phyloP scores from a whole-genome alignment of 257 asterid species.

The Plantago elongata region DNA sequence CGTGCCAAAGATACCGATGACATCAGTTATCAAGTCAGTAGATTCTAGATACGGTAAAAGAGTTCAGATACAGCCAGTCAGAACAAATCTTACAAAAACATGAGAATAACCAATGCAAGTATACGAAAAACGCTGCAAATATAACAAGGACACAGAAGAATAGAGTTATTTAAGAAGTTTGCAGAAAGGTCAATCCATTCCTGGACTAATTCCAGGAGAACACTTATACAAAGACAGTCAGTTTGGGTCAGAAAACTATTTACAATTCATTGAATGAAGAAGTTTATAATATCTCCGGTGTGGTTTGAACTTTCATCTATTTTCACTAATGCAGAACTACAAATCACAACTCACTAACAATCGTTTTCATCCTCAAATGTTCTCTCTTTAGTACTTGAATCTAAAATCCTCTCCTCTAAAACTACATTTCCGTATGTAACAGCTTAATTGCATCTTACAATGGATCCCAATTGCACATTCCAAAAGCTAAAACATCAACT shows the following conservation, averaged over 20 bases:
- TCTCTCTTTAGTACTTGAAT: not conserved
- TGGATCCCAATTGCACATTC: not conserved
- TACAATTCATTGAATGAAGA: not conserved
- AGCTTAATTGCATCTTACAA: not conserved
- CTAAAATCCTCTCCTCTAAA: not conserved
- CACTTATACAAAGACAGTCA: not conserved
- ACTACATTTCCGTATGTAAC: not conserved
- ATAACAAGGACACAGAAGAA: not conserved
- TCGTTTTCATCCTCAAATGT: not conserved
- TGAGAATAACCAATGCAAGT: not conserved
- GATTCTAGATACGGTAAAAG: not conserved
- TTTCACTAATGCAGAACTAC: not conserved
- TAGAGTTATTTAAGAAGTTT: too few species aligned
- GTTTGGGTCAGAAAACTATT: not conserved
- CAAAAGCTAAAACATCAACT: not conserved
- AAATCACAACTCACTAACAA: not conserved
- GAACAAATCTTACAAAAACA: not conserved
- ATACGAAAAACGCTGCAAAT: not conserved
- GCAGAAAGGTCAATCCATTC: not conserved
- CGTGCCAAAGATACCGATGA: constrained; percentile 2
- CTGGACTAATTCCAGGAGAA: too few species aligned
- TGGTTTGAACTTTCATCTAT: not conserved
- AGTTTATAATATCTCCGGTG: not conserved
- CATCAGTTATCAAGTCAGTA: not conserved
- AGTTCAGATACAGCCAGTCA: not conserved